These are phyloP conservation scores for Mycosarcoma maydis DNA, from an alignment of 1,284 basidiomycete genomes.

Conservation along the genomic window DNA sequence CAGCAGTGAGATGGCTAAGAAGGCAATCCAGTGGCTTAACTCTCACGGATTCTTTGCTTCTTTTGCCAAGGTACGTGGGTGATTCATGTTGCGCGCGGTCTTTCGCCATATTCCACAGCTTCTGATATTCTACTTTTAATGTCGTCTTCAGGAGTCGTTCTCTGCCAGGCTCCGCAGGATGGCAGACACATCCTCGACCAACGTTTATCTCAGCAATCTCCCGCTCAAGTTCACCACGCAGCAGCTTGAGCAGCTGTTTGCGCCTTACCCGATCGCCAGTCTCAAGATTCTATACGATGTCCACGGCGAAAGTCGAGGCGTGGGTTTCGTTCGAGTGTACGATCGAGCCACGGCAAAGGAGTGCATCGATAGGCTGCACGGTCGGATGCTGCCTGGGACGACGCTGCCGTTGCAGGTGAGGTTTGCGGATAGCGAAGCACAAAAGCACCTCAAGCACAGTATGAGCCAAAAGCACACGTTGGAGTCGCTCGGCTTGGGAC, in stretches of 20 bases:
- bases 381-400: conserved; percentile 42
- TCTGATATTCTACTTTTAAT: not conserved
- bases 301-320: conserved; percentile 53
- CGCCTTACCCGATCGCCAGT: conserved; percentile 51
- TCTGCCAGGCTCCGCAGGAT: conserved; percentile 50
- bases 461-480: conserved; percentile 41
- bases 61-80: conserved; percentile 52
- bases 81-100: no score
- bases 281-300: conserved; percentile 56
- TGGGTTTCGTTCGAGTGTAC: conserved; percentile 55
- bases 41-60: conserved; percentile 47
- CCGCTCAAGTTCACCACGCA: conserved; percentile 37
- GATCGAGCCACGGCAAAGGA: conserved; percentile 48
- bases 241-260: conserved; percentile 60
- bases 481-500: conserved; percentile 24
- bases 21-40: conserved; percentile 50
- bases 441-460: conserved; percentile 54
- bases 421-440: conserved; percentile 62
- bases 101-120: not conserved
- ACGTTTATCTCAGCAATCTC: conserved; percentile 60
- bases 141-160: conserved; percentile 42
- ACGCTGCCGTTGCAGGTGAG: conserved; percentile 52
- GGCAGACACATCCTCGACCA: conserved; percentile 50
- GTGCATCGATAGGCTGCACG: conserved; percentile 57
- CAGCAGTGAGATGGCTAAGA: conserved; percentile 44